Percentiles rank a stretch among this genome's conserved stretches.
Evolutionary conservation across 305 asterid genomes (phyloP).

Genomic region (Fraxinus dipetala): DNA sequence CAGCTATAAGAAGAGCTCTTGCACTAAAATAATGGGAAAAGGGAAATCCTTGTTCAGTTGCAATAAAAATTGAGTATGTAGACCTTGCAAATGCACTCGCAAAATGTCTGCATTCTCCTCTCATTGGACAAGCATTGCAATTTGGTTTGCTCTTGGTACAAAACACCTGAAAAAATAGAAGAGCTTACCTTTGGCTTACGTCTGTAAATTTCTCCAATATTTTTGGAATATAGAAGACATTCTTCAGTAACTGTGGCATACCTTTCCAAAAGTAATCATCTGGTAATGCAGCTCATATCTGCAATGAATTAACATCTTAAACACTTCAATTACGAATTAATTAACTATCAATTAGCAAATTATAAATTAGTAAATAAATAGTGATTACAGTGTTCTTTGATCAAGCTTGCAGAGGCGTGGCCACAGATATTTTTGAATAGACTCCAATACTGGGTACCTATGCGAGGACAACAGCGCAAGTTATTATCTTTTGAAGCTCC

Average conservation of each 20-base stretch:
- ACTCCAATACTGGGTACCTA: constrained; percentile 93
- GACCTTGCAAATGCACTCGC: constrained; percentile 99
- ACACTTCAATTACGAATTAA: constrained; percentile 24
- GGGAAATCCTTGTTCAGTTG: constrained; percentile 5
- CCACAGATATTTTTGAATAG: constrained; percentile 93
- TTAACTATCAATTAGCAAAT: not conserved
- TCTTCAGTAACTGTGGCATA: constrained; percentile 28
- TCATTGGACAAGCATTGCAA: constrained; percentile 98
- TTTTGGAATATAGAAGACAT: constrained; percentile 12
- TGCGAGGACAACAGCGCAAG: constrained; percentile 27
- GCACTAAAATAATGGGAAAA: constrained; percentile 9
- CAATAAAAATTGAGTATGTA: constrained; percentile 23
- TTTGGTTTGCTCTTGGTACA: constrained; percentile 98
- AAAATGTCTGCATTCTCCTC: constrained; percentile 99
- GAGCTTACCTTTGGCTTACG: constrained; percentile 22
- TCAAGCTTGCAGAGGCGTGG: constrained; percentile 99
- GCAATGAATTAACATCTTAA: constrained; percentile 34
- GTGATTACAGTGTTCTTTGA: constrained; percentile 78
- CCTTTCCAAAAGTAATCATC: constrained; percentile 99
- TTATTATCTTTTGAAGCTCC: constrained; percentile 23
- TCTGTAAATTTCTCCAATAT: constrained; percentile 7
- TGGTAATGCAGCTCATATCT: constrained; percentile 98
- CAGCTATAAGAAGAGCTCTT: not conserved
- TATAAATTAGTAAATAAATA: not conserved
- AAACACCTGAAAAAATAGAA: constrained; percentile 63